phyloP scores from a whole-genome alignment of 164 flowering plant genomes.

The Stephania cephalantha region DNA sequence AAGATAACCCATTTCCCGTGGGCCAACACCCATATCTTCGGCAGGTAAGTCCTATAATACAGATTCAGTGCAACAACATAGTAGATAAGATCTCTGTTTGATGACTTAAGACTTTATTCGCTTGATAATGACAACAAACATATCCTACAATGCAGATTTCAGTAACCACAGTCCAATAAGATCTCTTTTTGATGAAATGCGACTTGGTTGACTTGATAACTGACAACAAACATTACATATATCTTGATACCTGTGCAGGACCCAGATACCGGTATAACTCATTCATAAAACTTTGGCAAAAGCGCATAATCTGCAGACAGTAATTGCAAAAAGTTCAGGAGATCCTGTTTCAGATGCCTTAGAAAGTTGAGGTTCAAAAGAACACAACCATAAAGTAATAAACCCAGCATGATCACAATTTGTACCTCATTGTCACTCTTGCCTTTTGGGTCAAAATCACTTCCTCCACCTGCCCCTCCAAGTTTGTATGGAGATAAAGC shows the following conservation, averaged over 20 bases:
- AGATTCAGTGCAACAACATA: slow-evolving; percentile 8
- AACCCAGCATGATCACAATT: not conserved
- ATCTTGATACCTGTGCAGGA: slow-evolving; percentile 67
- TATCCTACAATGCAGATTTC: slow-evolving; percentile 40
- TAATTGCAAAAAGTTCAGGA: not conserved
- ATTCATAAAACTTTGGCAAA: slow-evolving; percentile 97
- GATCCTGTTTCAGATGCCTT: slow-evolving; percentile 8
- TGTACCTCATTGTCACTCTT: slow-evolving; percentile 93
- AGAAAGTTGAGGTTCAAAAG: not conserved
- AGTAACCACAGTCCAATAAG: not conserved
- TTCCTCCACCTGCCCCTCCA: slow-evolving; percentile 97
- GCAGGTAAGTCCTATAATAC: slow-evolving; percentile 82
- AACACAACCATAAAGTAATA: not conserved
- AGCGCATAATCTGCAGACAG: slow-evolving; percentile 79
- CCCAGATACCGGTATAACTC: slow-evolving; percentile 87
- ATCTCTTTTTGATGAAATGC: not conserved
- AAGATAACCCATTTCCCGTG: slow-evolving; percentile 94
- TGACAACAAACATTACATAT: slow-evolving; percentile 3
- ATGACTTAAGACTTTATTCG: not conserved
- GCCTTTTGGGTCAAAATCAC: slow-evolving; percentile 98
- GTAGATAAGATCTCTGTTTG: not conserved
- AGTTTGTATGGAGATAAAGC: slow-evolving; percentile 93
- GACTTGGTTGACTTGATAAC: not conserved
- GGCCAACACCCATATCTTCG: slow-evolving; percentile 98
- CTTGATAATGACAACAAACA: not conserved